Percentiles rank a stretch among this genome's conserved stretches.
Conservation (phyloP, 1,284 basidiomycete genomes). For the Cryptococcus sp. region DNA sequence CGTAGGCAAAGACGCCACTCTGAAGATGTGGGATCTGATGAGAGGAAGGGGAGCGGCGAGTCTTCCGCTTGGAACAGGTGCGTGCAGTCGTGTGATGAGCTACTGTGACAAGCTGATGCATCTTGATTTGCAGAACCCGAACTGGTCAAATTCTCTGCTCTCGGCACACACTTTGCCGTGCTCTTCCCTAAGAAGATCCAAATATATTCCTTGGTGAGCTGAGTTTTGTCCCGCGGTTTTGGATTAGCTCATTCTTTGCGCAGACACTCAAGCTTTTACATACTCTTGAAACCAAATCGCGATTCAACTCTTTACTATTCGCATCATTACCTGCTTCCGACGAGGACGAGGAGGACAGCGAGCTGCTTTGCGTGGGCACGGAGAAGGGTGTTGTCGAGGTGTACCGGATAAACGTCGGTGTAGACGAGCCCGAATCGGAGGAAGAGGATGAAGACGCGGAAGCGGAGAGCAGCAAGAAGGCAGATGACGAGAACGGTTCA, state of each 20-base stretch:
- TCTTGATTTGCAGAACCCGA: constrained; percentile 69
- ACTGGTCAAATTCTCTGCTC: constrained; percentile 76
- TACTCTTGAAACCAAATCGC: constrained; percentile 70
- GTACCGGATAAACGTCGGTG: constrained; percentile 58
- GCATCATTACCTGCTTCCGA: constrained; percentile 56
- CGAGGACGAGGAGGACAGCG: constrained; percentile 53
- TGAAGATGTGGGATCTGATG: constrained; percentile 99
- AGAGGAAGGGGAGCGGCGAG: constrained; percentile 86
- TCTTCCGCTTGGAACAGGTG: constrained; percentile 81
- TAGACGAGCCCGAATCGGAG: constrained; percentile 26
- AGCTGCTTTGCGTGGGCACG: constrained; percentile 72
- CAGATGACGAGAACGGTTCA: constrained; percentile 24
- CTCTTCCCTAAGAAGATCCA: constrained; percentile 76
- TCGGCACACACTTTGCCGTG: constrained; percentile 75
- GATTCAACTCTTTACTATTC: constrained; percentile 79
- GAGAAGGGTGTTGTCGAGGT: constrained; percentile 82
- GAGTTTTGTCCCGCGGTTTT: background rate
- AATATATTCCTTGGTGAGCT: constrained; percentile 72
- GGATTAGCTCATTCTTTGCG: background rate
- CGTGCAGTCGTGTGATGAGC: constrained; percentile 18
- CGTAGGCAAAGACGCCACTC: constrained; percentile 84
- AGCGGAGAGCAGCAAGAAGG: constrained; percentile 30
- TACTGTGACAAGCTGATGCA: background rate
- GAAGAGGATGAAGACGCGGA: constrained; percentile 29
- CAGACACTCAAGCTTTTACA: constrained; percentile 72